Evolutionary conservation across 805 yeast species (phyloP), one percentile per base, ranked within the genome.

Genomic region (Saturnispora halmiae): DNA sequence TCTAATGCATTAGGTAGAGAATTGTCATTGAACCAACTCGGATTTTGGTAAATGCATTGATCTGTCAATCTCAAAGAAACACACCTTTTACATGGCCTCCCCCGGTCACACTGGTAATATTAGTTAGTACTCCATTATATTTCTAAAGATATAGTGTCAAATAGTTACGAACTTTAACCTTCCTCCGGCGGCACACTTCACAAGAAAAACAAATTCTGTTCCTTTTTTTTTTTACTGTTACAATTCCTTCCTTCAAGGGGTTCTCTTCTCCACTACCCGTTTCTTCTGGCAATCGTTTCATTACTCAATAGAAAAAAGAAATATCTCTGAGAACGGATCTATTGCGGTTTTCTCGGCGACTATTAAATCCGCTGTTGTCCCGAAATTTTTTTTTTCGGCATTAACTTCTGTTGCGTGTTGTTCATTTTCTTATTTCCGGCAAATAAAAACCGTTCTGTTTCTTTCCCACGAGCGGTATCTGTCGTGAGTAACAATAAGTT

Each of bases 201-300:
- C 77, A 72, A 1, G 70, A 69, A 3, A 72, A 49, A 0, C 70
- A 64, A 38, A 66, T 58, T 36, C 76, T 60, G 29, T 67, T 63
- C 38, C 75, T 58, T 45, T 60, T 65, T 21, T 31, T 31, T 13
- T 31, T 31, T 18, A 21, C 33, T 7, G 31, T n/a, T n/a, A n/a
- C n/a, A n/a, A n/a, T n/a, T n/a, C n/a, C n/a, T 25, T 11, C 27
- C 27, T 25, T 25, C 31, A 6, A 28, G 7, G 13, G 13, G 7
- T 14, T 9, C 28, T 25, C 28, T 25, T 25, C 28, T 25, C 9
- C 28, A n/a, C n/a, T n/a, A n/a, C n/a, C n/a, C n/a, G n/a, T n/a
- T n/a, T n/a, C n/a, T n/a, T n/a, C n/a, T n/a, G n/a, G n/a, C n/a
- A n/a, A n/a, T n/a, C n/a, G n/a, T n/a, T n/a, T n/a, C n/a, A n/a